phyloP scores from a whole-genome alignment of 257 asterid genomes.

The Echites panduratus region DNA sequence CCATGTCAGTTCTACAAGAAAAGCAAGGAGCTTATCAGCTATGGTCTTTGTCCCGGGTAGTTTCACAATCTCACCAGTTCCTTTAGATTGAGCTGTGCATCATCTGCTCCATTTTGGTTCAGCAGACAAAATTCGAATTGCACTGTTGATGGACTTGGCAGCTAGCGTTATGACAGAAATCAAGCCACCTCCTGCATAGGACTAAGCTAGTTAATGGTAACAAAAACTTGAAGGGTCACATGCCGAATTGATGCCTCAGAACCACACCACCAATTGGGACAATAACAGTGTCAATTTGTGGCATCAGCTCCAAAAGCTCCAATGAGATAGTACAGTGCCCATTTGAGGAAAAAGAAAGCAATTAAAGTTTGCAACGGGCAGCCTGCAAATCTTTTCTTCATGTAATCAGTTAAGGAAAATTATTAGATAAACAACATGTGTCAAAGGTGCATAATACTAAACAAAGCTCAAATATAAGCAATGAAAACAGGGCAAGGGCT shows the following conservation, averaged over 20 bases:
- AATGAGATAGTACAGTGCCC: conserved; percentile 89
- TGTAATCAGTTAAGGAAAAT: not conserved
- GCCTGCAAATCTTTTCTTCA: not conserved
- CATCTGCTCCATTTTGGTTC: conserved; percentile 95
- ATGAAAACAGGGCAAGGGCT: not conserved
- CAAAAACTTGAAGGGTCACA: conserved; percentile 1
- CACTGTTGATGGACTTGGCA: conserved; percentile 75
- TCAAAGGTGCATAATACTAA: not conserved
- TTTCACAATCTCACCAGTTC: conserved; percentile 54
- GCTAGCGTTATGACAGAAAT: conserved; percentile 92
- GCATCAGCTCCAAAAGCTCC: conserved; percentile 82
- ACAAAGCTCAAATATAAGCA: not conserved
- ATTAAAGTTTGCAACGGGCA: not conserved
- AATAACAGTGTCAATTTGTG: conserved; percentile 66
- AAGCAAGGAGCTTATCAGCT: conserved; percentile 90
- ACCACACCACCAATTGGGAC: conserved; percentile 80
- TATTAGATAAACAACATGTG: not conserved
- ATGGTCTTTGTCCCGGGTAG: conserved; percentile 69
- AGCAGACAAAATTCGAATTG: conserved; percentile 66
- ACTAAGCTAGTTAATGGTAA: conserved; percentile 9
- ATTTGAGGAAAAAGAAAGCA: conserved; percentile 24
- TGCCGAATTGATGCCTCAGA: conserved; percentile 4
- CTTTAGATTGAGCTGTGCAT: conserved; percentile 77
- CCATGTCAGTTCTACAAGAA: conserved; percentile 88
- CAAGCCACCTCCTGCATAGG: conserved; percentile 72